Percentiles rank a stretch among this genome's conserved stretches.
Conservation (phyloP, 192 early-diverging fungal genomes). For the Coemansia sp. region DNA sequence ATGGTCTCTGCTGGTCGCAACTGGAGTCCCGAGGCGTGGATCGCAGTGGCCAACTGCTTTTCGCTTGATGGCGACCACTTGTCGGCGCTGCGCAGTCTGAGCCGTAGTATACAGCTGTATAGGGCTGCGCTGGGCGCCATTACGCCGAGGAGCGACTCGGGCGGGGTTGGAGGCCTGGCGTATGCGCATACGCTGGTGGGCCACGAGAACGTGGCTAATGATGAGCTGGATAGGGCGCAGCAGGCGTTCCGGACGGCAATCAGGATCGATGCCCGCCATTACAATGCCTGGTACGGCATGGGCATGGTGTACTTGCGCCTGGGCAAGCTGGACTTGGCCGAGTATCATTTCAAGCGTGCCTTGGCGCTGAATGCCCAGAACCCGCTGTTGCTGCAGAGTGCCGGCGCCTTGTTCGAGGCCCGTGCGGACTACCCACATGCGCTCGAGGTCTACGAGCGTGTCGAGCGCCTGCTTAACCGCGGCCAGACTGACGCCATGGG, state of each 20-base stretch:
- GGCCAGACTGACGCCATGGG: background rate
- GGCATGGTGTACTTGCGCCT: slow-evolving; percentile 71
- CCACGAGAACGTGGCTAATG: slow-evolving; percentile 76
- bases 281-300: slow-evolving; percentile 88
- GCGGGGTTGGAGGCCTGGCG: slow-evolving; percentile 41
- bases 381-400: slow-evolving; percentile 68
- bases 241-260: slow-evolving; percentile 73
- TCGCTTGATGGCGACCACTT: slow-evolving; percentile 77
- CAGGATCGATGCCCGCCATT: slow-evolving; percentile 73
- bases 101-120: slow-evolving; percentile 69
- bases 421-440: slow-evolving; percentile 60
- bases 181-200: slow-evolving; percentile 88
- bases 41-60: slow-evolving; percentile 72
- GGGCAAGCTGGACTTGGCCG: slow-evolving; percentile 74
- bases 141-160: slow-evolving; percentile 37
- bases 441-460: slow-evolving; percentile 63
- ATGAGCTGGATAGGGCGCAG: slow-evolving; percentile 76
- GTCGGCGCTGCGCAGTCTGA: slow-evolving; percentile 75
- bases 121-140: slow-evolving; percentile 25
- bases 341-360: slow-evolving; percentile 74
- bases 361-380: slow-evolving; percentile 73
- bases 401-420: slow-evolving; percentile 75
- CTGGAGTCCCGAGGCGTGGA: slow-evolving; percentile 81
- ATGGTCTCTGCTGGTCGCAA: slow-evolving; percentile 66
- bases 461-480: slow-evolving; percentile 55